Base-by-base conservation (phyloP, 352 stramenopile genomes). In the Phytophthora colocasiae region DNA sequence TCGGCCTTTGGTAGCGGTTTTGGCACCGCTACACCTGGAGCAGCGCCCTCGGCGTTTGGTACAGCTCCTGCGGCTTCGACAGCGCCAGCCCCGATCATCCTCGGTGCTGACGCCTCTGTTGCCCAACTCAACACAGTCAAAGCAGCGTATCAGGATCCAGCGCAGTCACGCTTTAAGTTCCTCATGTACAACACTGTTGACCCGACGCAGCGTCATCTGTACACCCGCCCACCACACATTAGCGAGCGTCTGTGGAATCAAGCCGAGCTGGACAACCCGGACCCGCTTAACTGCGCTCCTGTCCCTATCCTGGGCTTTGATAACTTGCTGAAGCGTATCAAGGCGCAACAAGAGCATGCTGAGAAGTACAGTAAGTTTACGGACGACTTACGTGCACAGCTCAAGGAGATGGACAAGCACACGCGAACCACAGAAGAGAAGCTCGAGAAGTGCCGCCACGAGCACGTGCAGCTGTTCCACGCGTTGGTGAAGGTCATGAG, bases 121-220 rank as follows among this genome's bases (percentile, higher is more conserved):
- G 83, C 85, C 24, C 86, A 93, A 67, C 65, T 96, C 9, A 93
- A 94, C 53, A 82, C 83, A 38, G 72, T 96, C 56, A 93, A 93
- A 62, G 85, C 88, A 49, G 87, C 87, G 31, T 96, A 96, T 56
- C 71, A 93, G 52, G 89, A 96, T 58, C 85, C 83, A 1, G 75
- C 76, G 45, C 89, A 95, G 72, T 96, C 89, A 24, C 85, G 89
- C 1, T 96, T 96, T 77, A 96, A 96, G 63, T 93, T 95, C 52
- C 71, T 96, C 31, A 88, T 96, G 76, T 96, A 96, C 78, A 96
- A 96, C 66, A 87, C 85, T 15, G 87, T 96, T 3, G 89, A 96
- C 54, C 87, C 89, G 24, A 89, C 83, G 34, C 85, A 93, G 58
- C 75, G 87, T 4, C 87, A 94, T 41, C 51, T 96, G 58, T 96